Evolutionary conservation across 306 rosid species (phyloP), one percentile per base, ranked within the genome.

Genomic region (Medicago ruthenica): DNA sequence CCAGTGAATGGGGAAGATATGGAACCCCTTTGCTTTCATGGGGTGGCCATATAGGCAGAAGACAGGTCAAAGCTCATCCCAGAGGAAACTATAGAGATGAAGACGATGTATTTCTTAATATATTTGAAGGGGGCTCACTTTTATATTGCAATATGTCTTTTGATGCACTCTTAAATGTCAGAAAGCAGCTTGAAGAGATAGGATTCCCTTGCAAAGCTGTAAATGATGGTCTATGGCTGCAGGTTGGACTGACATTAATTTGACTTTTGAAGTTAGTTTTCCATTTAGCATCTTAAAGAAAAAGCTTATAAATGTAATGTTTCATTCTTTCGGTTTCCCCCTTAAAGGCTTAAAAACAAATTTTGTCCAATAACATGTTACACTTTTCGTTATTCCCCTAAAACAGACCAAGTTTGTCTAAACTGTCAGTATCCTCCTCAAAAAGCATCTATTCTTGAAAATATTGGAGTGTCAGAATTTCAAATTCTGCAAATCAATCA

Each of bases 121-220:
- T 90, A 84, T 95, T 95, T 88, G 99, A 95, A 90, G 97, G 97
- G 75, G 96, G 97, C 8, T 95, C 93, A 39, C 90, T 95, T 83
- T 79, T 95, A 79, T 95, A 90, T 73, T 89, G 97, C 88, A 92
- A 89, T 80, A 92, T 95, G 97, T 92, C 97, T 73, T 92, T 95
- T 85, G 99, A 90, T 86, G 96, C 97, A 21, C 97, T 95, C 85
- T 71, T 95, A 63, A 89, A 81, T 73, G 97, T 88, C 83, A 84
- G 99, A 85, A 95, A 83, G 87, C 97, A 92, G 64, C 99, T 95
- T 67, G 99, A 95, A 78, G 97, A 90, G 81, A 77, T 88, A 72
- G 96, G 91, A 34, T 95, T 95, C 88, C 97, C 99, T 42, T 92
- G 99, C 93, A 90, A 92, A 87, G 99, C 99, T 84, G 91, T 95